Conservation (phyloP, 345 rosid genomes). For the Salix arbutifolia region DNA sequence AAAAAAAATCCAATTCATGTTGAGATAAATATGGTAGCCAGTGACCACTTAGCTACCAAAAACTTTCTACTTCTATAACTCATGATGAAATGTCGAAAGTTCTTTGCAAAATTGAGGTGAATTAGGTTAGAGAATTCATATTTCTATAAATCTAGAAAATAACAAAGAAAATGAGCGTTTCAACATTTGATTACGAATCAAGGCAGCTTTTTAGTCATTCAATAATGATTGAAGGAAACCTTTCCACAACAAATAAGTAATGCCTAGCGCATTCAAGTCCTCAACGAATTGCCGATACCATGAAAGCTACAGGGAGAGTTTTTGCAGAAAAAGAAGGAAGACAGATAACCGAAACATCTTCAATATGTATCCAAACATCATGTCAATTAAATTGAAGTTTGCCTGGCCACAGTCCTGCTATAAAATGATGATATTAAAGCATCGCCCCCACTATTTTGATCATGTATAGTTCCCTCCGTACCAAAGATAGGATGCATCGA, state of each 20-base stretch:
- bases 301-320: not conserved
- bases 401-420: not conserved
- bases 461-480: not conserved
- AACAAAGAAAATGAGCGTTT: no score
- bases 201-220: not conserved
- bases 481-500: no score
- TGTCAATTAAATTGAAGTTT: not conserved
- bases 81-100: not conserved
- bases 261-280: not conserved
- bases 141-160: not conserved
- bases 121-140: not conserved
- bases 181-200: not conserved
- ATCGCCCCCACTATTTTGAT: not conserved
- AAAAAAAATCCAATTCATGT: not conserved
- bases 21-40: not conserved
- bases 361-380: not conserved
- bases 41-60: not conserved
- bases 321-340: not conserved
- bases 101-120: not conserved
- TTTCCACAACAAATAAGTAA: not conserved
- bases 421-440: not conserved
- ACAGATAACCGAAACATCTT: not conserved
- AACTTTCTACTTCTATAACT: not conserved
- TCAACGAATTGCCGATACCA: not conserved
- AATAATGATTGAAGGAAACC: not conserved